A percentile compares a stretch with the other conserved stretches of the same genome.
phyloP scores from a whole-genome alignment of 2,329 filamentous ascomycete genomes.

The Dactylellina haptotyla region DNA sequence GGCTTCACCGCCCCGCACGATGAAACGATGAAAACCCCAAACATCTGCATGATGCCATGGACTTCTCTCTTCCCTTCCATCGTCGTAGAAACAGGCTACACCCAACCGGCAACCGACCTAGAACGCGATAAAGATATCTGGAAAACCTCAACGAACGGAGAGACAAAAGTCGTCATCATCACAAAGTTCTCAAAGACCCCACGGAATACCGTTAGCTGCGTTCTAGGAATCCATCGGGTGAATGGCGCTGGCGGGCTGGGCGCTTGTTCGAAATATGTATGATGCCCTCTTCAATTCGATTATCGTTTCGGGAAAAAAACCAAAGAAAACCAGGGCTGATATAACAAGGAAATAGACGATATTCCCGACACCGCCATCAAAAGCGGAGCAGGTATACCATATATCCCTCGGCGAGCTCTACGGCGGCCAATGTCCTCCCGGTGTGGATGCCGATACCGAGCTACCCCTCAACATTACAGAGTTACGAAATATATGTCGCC shows the following conservation, averaged over 20 bases:
- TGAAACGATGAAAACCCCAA: conserved; percentile 5
- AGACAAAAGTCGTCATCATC: conserved; percentile 32
- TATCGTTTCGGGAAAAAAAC: neutral
- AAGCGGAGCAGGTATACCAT: neutral
- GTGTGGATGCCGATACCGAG: conserved; percentile 15
- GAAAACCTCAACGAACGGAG: conserved; percentile 26
- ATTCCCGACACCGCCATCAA: conserved; percentile 10
- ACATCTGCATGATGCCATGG: conserved; percentile 34
- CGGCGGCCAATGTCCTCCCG: conserved; percentile 9
- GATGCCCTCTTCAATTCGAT: neutral
- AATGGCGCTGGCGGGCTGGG: conserved; percentile 8
- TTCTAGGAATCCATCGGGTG: conserved; percentile 20
- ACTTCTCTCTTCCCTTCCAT: conserved; percentile 28
- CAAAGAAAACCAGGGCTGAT: too few relatives aligned
- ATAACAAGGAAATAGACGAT: conserved; percentile 3
- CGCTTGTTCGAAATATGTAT: conserved; percentile 39
- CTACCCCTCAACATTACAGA: conserved; percentile 20
- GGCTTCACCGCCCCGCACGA: conserved; percentile 5
- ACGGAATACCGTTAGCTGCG: conserved; percentile 17
- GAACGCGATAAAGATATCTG: conserved; percentile 43
- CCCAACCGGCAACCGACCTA: conserved; percentile 23
- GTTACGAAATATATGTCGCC: conserved; percentile 17
- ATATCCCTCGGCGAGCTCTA: conserved; percentile 29
- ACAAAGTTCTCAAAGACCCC: conserved; percentile 22
- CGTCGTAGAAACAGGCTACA: conserved; percentile 34